Base-by-base conservation (phyloP, 169 alveolate species). In the Babesia microti region DNA sequence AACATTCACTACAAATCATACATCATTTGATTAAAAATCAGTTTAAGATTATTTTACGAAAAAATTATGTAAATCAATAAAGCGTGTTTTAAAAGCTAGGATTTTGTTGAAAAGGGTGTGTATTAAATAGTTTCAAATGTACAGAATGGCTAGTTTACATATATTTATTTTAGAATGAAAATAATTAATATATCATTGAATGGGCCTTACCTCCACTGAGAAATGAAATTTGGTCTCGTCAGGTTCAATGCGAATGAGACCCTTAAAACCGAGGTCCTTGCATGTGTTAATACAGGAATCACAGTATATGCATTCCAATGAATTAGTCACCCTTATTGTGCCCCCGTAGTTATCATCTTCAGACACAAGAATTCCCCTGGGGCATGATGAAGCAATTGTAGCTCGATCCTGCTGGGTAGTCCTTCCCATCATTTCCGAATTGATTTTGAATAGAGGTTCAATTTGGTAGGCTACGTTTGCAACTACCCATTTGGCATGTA, bases 401-500 rank as follows among this genome's bases (percentile, higher is more conserved):
- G 76, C 48, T 49, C 55, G 53, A 19, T 65, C 76, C 15, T 65
- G 55, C 36, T 42, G 24, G 1, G 56, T 6, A 7, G 55, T 46
- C 70, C 82, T 67, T 60, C 57, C 76, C 78, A 89, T 41, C 83
- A 72, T 18, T 30, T 72, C 44, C 52, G 59, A 44, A 55, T 63
- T 68, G 47, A 75, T 73, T 27, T 58, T 27, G 59, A 69, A 49
- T 44, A 79, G 56, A 29, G 82, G 73, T 55, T 74, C 81, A 59
- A 82, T 72, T 57, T 79, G 59, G 57, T 72, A 79, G 27, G 94
- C 87, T 6, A 90, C 92, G 51, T 91, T 82, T 1, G 92, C 97
- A 2, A 96, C 96, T 32, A 88, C 81, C 97, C 98, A 93, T 65
- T 93, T 93, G 1, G 97, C 96, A 75, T 93, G 98, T 69, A 84